These are phyloP conservation scores for Fusarium torulosum DNA, from an alignment of 2,329 filamentous ascomycete genomes.

Conservation along the genomic window DNA sequence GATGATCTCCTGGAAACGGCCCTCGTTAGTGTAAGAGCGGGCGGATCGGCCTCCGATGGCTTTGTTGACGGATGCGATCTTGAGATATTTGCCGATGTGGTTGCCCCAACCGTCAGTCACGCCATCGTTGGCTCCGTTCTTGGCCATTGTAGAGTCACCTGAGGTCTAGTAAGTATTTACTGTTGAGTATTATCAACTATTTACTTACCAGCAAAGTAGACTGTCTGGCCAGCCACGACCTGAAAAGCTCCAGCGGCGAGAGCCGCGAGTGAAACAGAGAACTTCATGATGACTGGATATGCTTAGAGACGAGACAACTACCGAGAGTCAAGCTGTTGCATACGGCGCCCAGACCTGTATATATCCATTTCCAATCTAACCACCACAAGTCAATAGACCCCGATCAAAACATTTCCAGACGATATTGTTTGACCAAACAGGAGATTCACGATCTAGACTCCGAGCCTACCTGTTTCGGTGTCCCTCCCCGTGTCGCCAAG, in stretches of 20 bases:
- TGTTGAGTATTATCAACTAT: accelerated
- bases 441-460: constrained; percentile 20
- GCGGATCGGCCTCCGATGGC: constrained; percentile 76
- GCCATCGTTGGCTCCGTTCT: constrained; percentile 57
- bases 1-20: constrained; percentile 70
- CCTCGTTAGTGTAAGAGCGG: constrained; percentile 74
- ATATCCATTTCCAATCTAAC: constrained; percentile 3
- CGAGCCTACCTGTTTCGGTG: constrained; percentile 27
- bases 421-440: constrained; percentile 27
- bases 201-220: constrained; percentile 61
- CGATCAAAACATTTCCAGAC: neutral
- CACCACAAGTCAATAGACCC: neutral
- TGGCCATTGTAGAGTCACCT: constrained; percentile 72
- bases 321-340: neutral
- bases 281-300: constrained; percentile 39
- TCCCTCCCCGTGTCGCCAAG: constrained; percentile 6
- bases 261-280: constrained; percentile 32
- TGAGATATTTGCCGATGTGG: constrained; percentile 65
- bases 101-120: constrained; percentile 70
- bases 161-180: neutral
- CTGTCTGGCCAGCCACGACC: constrained; percentile 22
- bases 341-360: constrained; percentile 2
- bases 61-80: constrained; percentile 66
- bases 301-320: neutral
- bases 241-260: constrained; percentile 37